phyloP scores from a whole-genome alignment of 371 early-diverging fungal species.

The Smittium mucronatum region DNA sequence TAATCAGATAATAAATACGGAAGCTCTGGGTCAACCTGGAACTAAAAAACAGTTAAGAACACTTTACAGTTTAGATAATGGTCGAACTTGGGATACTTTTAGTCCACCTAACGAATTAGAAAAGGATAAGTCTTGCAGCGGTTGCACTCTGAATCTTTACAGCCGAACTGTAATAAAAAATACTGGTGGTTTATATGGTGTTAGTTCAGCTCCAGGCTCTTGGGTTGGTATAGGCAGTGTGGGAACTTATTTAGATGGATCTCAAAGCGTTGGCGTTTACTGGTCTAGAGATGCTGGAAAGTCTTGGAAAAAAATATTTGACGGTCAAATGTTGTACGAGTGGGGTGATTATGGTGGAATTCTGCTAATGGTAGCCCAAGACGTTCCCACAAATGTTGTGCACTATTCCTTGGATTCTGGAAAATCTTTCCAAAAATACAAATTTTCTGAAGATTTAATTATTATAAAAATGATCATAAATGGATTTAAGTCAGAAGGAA shows the following conservation, averaged over 20 bases:
- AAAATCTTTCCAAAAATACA: conserved; percentile 43
- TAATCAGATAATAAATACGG: conserved; percentile 67
- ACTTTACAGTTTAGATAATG: conserved; percentile 77
- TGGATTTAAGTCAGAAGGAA: conserved; percentile 23
- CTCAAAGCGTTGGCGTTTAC: conserved; percentile 55
- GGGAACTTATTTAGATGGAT: conserved; percentile 46
- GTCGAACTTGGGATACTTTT: conserved; percentile 56
- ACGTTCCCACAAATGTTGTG: conserved; percentile 54
- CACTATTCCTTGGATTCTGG: conserved; percentile 52
- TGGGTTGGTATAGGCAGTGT: conserved; percentile 85
- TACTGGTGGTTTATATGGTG: conserved; percentile 51
- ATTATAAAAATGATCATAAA: conserved; percentile 21
- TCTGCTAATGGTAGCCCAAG: conserved; percentile 51
- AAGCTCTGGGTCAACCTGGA: conserved; percentile 40
- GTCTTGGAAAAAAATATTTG: conserved; percentile 50
- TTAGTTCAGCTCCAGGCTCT: conserved; percentile 61
- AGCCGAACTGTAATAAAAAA: conserved; percentile 51
- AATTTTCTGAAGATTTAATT: conserved; percentile 16
- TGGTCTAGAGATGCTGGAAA: conserved; percentile 72
- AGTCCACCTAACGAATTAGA: conserved; percentile 46
- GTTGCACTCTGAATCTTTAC: conserved; percentile 62
- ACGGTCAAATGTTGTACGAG: conserved; percentile 47
- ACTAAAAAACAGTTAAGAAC: conserved; percentile 51
- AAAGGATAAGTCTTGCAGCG: conserved; percentile 21
- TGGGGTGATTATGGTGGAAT: conserved; percentile 75